Evolutionary conservation across 305 asterid genomes (phyloP).

Genomic region (Fraxinus floribunda): DNA sequence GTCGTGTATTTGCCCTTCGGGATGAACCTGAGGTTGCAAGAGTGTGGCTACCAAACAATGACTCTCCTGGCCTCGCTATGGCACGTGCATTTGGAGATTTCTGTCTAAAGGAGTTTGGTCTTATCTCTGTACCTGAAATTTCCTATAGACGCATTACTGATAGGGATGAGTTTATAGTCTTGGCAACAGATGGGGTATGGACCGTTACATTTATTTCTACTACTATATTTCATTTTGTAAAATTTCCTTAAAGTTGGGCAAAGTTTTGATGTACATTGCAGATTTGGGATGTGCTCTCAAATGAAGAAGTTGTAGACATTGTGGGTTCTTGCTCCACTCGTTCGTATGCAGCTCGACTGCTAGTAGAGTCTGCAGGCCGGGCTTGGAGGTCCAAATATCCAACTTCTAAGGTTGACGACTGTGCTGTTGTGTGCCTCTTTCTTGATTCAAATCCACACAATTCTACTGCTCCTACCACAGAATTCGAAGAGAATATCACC

Average conservation of each 20-base stretch:
- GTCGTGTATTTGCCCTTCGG: slow-evolving; percentile 75
- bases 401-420: slow-evolving; percentile 75
- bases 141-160: slow-evolving; percentile 59
- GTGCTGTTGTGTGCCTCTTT: slow-evolving; percentile 81
- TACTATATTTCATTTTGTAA: neutral
- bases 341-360: slow-evolving; percentile 54
- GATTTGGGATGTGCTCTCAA: slow-evolving; percentile 89
- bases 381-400: slow-evolving; percentile 68
- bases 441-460: slow-evolving; percentile 42
- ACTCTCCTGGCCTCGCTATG: slow-evolving; percentile 92
- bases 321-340: slow-evolving; percentile 57
- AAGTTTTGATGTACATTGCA: slow-evolving; percentile 24
- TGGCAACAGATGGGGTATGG: slow-evolving; percentile 85
- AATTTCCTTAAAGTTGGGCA: neutral
- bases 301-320: slow-evolving; percentile 64
- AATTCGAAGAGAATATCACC: slow-evolving; percentile 28
- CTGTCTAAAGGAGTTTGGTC: slow-evolving; percentile 81
- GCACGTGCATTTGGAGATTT: slow-evolving; percentile 93
- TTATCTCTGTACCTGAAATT: slow-evolving; percentile 78
- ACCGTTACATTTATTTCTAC: neutral
- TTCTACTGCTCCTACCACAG: slow-evolving; percentile 27
- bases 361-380: slow-evolving; percentile 68
- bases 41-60: slow-evolving; percentile 72
- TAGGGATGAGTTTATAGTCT: slow-evolving; percentile 64
- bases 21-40: slow-evolving; percentile 88